Evolutionary conservation across 2,329 filamentous ascomycete species (phyloP), one percentile per base, ranked within the genome.

Genomic region (Fusarium mexicanum): DNA sequence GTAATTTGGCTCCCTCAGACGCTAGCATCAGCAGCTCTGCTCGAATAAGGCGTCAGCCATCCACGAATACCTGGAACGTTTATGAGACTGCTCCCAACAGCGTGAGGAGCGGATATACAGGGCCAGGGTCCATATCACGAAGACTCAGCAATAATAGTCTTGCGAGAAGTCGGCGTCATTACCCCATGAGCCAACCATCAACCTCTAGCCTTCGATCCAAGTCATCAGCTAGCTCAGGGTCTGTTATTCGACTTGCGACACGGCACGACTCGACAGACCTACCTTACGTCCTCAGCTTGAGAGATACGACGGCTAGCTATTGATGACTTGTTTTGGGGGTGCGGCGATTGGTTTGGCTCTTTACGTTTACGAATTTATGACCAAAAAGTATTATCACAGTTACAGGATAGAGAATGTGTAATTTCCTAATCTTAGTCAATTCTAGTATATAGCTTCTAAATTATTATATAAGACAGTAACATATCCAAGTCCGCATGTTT

Each of bases 81-180:
- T 89, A 86, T 72, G 82, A 84, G 60, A 89, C 87, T 12, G 87
- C 87, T 22, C 87, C 88, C 2, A 88, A 86, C n/a, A 89, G 87
- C 33, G 84, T 87, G 12, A 84, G 83, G 50, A 88, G 86, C 66
- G 84, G 81, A 17, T 79, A 76, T 22, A 80, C 82, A n/a, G 82
- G 72, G 5, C 50, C 29, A 18, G 66, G 75, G 11, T 64, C 77
- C n/a, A 55, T 83, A 24, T 84, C 84, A 26, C 81, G 81, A 35
- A 81, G 77, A 57, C 81, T 79, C 14, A 85, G 83, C 67, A 75
- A 77, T 50, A 80, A 79, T 63, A 85, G 81, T 67, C 84, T 88
- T 63, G 83, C 86, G 37, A 84, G 84, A 76, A 83, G 83, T 6
- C 81, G 84, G 26, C 82, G 77, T 20, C 82, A 83, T 40, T 87